Evolutionary conservation across 2,329 filamentous ascomycete species (phyloP).

Genomic region (Leptosphaerulina australis): DNA sequence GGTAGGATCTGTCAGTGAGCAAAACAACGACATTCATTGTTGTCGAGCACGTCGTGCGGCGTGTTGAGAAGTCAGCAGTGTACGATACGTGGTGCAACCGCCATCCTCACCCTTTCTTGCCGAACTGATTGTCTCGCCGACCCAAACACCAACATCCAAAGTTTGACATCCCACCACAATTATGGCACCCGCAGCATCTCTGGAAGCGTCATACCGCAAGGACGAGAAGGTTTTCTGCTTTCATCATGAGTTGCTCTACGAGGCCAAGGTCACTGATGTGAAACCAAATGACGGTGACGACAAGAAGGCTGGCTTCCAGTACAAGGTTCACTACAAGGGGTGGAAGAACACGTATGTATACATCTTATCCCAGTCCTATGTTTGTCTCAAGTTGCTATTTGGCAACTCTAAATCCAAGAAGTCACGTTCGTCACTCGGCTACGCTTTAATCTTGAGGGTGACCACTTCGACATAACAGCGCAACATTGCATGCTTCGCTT

Average conservation of each 20-base stretch:
- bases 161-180: conserved; percentile 16
- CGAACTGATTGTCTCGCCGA: conserved; percentile 18
- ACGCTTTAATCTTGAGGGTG: conserved; percentile 11
- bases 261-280: conserved; percentile 91
- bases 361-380: neutral
- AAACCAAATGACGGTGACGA: conserved; percentile 66
- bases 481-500: neutral
- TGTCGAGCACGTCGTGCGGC: conserved; percentile 5
- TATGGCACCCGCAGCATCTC: conserved; percentile 61
- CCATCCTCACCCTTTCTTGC: conserved; percentile 22
- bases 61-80: conserved; percentile 14
- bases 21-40: neutral
- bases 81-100: conserved; percentile 26
- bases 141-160: conserved; percentile 18
- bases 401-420: neutral
- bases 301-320: conserved; percentile 78
- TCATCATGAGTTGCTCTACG: conserved; percentile 95
- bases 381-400: neutral
- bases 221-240: conserved; percentile 97
- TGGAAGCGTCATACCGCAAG: conserved; percentile 64
- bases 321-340: conserved; percentile 97
- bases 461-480: conserved; percentile 21
- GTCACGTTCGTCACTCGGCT: conserved; percentile 22
- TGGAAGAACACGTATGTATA: conserved; percentile 91
- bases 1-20: neutral